Conservation (phyloP, 257 asterid genomes). For the Penstemon barbatus region DNA sequence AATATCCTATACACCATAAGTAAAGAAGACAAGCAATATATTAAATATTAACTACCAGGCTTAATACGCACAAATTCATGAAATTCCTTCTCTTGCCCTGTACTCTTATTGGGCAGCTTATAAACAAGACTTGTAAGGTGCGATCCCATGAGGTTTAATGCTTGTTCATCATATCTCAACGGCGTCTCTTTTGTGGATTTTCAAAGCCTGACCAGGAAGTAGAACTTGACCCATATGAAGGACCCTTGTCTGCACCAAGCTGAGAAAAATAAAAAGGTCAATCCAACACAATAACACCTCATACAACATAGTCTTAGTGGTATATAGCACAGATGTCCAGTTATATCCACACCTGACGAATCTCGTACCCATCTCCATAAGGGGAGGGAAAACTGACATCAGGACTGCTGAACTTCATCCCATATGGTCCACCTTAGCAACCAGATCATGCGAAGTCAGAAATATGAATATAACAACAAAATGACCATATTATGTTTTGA, state of each 20-base stretch:
- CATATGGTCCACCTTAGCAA: slow-evolving; percentile 71
- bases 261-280: slow-evolving; percentile 26
- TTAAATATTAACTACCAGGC: slow-evolving; percentile 22
- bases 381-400: slow-evolving; percentile 53
- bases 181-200: slow-evolving; percentile 44
- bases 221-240: slow-evolving; percentile 46
- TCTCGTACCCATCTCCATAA: slow-evolving; percentile 68
- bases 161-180: slow-evolving; percentile 33
- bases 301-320: slow-evolving; percentile 20
- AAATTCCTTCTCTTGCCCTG: slow-evolving; percentile 28
- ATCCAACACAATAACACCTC: slow-evolving; percentile 19
- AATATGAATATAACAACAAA: slow-evolving; percentile 22
- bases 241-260: slow-evolving; percentile 50
- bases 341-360: slow-evolving; percentile 60
- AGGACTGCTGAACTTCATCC: slow-evolving; percentile 51
- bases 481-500: slow-evolving; percentile 17
- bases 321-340: slow-evolving; percentile 22
- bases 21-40: slow-evolving; percentile 18
- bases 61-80: slow-evolving; percentile 26
- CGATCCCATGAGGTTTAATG: slow-evolving; percentile 27
- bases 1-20: slow-evolving; percentile 23
- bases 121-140: slow-evolving; percentile 26
- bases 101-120: slow-evolving; percentile 28
- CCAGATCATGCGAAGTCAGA: slow-evolving; percentile 36
- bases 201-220: slow-evolving; percentile 48